phyloP scores from a whole-genome alignment of 2,329 filamentous ascomycete genomes.

The Aaosphaeria pasadenensis region DNA sequence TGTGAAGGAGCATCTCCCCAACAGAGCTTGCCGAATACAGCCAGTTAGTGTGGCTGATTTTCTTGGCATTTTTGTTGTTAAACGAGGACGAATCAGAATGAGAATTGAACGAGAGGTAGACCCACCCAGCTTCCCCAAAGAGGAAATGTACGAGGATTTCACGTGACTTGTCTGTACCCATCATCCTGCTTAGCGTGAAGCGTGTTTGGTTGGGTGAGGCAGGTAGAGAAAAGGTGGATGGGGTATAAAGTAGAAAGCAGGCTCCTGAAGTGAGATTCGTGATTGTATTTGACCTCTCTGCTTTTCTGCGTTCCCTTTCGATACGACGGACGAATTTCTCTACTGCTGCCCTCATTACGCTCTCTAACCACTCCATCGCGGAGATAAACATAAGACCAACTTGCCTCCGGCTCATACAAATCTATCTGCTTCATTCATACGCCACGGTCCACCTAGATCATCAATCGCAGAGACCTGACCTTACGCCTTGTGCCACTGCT shows the following conservation, averaged over 20 bases:
- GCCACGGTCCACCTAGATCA: background rate
- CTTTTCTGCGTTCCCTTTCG: background rate
- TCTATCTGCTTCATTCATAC: background rate
- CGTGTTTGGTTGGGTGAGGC: background rate
- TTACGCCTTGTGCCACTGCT: background rate
- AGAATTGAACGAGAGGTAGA: no score
- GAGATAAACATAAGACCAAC: no score
- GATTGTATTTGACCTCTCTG: background rate
- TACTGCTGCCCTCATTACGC: background rate
- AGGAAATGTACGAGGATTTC: background rate
- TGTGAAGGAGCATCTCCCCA: no score
- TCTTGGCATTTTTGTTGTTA: no score
- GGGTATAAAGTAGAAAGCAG: background rate
- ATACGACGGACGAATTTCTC: background rate
- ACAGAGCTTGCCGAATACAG: no score
- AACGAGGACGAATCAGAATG: no score
- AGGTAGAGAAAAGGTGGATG: background rate
- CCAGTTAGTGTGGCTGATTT: no score
- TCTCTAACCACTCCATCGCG: background rate
- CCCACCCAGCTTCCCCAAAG: background rate
- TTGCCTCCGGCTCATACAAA: no score
- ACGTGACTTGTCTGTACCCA: slow-evolving; percentile 4
- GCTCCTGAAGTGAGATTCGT: background rate
- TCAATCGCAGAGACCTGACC: background rate
- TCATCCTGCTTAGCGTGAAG: slow-evolving; percentile 7